Conservation (phyloP, 768 basidiomycete genomes). For the Tulasnella calospora region DNA sequence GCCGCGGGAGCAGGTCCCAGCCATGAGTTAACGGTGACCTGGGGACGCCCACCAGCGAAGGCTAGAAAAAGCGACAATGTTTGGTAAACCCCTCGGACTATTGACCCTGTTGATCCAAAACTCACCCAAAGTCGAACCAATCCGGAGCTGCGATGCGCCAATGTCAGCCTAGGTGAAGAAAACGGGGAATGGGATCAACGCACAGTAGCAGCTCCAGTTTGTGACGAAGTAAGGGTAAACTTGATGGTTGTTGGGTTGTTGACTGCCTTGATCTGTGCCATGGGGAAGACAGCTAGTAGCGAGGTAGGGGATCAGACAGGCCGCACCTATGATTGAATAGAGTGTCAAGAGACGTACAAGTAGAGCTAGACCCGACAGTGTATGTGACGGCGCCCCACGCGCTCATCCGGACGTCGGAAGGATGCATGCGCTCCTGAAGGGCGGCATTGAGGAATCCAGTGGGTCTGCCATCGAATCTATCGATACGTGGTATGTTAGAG, state of each 20-base stretch:
- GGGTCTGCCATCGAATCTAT: slow-evolving; percentile 6
- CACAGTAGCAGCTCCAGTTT: slow-evolving; percentile 16
- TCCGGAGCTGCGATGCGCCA: background rate
- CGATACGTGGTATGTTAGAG: background rate
- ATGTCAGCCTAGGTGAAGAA: background rate
- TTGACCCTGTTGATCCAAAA: background rate
- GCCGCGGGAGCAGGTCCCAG: slow-evolving; percentile 42
- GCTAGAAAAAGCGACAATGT: slow-evolving; percentile 41
- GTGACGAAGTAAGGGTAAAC: background rate
- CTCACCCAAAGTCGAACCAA: slow-evolving; percentile 7
- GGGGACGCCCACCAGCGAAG: slow-evolving; percentile 48
- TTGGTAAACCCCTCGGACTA: background rate
- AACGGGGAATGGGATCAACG: background rate
- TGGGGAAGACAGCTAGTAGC: slow-evolving; percentile 39
- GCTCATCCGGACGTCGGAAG: slow-evolving; percentile 22
- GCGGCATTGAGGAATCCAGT: slow-evolving; percentile 42
- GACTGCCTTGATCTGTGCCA: slow-evolving; percentile 49
- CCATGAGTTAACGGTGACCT: slow-evolving; percentile 45
- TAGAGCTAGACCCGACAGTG: slow-evolving; percentile 13
- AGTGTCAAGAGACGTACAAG: background rate
- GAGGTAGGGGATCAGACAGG: background rate
- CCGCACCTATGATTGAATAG: background rate
- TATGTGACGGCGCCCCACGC: slow-evolving; percentile 16
- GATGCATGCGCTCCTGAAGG: slow-evolving; percentile 21
- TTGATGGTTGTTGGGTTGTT: slow-evolving; percentile 41